phyloP scores from a whole-genome alignment of 331 rosid genomes.

The Cydonia oblonga region DNA sequence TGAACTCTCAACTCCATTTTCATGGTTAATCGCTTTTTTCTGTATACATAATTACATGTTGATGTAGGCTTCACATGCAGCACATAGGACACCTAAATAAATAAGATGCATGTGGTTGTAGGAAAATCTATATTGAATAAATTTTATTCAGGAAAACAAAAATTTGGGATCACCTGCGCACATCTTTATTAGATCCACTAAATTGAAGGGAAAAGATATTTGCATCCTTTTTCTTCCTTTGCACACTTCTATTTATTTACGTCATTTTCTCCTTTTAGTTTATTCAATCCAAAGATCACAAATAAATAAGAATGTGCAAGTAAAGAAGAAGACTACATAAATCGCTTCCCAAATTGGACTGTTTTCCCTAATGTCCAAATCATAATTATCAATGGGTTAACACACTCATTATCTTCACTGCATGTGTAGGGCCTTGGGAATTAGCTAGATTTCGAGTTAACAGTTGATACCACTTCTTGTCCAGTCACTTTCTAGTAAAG shows the following conservation, averaged over 20 bases:
- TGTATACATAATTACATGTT: neutral
- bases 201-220: neutral
- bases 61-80: neutral
- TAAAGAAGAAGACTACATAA: too few relatives aligned
- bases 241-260: too few relatives aligned
- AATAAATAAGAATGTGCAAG: neutral
- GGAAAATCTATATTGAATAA: neutral
- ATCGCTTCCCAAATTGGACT: neutral
- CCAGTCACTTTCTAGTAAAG: neutral
- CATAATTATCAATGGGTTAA: constrained; percentile 1
- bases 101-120: neutral
- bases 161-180: neutral
- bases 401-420: neutral
- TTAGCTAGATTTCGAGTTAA: neutral
- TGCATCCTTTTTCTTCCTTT: too few relatives aligned
- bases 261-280: too few relatives aligned
- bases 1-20: neutral
- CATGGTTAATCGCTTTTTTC: neutral
- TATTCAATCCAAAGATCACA: neutral
- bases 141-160: neutral
- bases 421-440: constrained; percentile 11
- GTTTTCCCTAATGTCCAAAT: neutral
- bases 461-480: constrained; percentile 13
- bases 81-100: neutral
- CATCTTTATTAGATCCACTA: neutral